These are phyloP conservation scores for Annulohypoxylon bovei DNA, from an alignment of 495 filamentous ascomycete species.

Conservation along the genomic window DNA sequence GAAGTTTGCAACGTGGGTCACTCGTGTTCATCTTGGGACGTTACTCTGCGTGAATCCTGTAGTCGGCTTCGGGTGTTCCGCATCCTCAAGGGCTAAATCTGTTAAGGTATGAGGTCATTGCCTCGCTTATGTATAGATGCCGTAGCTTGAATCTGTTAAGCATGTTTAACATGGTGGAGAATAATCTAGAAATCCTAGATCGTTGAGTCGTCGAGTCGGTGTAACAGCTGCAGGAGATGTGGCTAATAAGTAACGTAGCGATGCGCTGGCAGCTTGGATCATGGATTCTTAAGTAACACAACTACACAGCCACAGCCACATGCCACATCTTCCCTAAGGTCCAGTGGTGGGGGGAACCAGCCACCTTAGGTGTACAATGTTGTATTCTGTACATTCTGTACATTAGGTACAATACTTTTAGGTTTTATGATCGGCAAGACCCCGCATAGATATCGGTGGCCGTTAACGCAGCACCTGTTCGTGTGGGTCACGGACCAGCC, in stretches of 20 bases:
- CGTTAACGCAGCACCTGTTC: no score
- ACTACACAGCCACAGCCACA: conserved; percentile 20
- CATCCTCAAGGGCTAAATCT: conserved; percentile 9
- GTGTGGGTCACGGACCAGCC: no score
- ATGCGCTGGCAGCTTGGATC: conserved; percentile 34
- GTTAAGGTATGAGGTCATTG: conserved; percentile 38
- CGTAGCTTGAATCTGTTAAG: conserved; percentile 3
- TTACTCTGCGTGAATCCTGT: conserved; percentile 15
- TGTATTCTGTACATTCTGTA: neutral
- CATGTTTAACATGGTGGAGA: conserved; percentile 20
- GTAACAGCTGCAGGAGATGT: conserved; percentile 28
- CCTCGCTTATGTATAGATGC: conserved; percentile 22
- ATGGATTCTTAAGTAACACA: conserved; percentile 13
- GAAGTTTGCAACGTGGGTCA: conserved; percentile 14
- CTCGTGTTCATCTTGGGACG: conserved; percentile 20
- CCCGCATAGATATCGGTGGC: conserved; percentile 9
- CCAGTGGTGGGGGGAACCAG: neutral
- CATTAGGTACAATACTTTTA: neutral
- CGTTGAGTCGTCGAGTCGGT: conserved; percentile 26
- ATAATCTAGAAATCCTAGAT: conserved; percentile 13
- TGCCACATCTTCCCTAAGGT: conserved; percentile 30
- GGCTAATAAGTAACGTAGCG: conserved; percentile 38
- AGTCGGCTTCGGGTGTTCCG: conserved; percentile 35
- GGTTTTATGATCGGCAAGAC: conserved; percentile 4
- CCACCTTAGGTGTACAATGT: neutral